phyloP scores from a whole-genome alignment of 352 stramenopile species.

The Globisporangium splendens region DNA sequence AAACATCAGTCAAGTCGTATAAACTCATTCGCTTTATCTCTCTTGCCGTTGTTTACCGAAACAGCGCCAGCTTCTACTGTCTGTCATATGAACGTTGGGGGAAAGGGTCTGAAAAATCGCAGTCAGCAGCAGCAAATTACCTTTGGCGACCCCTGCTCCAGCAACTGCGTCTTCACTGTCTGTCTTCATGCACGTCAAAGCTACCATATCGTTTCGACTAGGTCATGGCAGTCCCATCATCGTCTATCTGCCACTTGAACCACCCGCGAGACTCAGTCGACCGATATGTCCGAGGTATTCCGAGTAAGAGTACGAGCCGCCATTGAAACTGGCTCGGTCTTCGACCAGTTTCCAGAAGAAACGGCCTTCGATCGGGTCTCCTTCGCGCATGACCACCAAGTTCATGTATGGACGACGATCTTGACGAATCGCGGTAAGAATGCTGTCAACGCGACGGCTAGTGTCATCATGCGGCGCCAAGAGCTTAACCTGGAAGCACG shows the following conservation, averaged over 20 bases:
- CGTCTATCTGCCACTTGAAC: slow-evolving; percentile 56
- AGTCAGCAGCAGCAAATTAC: not conserved
- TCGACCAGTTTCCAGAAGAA: slow-evolving; percentile 98
- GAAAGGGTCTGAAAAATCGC: not conserved
- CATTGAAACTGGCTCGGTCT: slow-evolving; percentile 96
- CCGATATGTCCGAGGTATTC: slow-evolving; percentile 95
- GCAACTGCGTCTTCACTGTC: no score
- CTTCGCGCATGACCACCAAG: slow-evolving; percentile 93
- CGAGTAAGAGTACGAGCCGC: slow-evolving; percentile 96
- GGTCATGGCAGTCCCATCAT: slow-evolving; percentile 12
- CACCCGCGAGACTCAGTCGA: slow-evolving; percentile 55
- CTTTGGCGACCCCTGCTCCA: not conserved
- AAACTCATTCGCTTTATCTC: not conserved
- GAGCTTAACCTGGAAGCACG: slow-evolving; percentile 51
- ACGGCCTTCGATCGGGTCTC: slow-evolving; percentile 89
- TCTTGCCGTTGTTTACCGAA: not conserved
- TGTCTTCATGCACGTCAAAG: slow-evolving; percentile 6
- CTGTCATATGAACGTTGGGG: no score
- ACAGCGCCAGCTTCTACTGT: not conserved
- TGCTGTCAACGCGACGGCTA: slow-evolving; percentile 78
- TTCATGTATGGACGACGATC: slow-evolving; percentile 81
- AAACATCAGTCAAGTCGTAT: not conserved
- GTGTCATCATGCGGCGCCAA: slow-evolving; percentile 83
- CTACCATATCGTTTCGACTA: slow-evolving; percentile 7
- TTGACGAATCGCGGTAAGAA: slow-evolving; percentile 88